These are phyloP conservation scores for Ascochyta lentis DNA, from an alignment of 2,329 filamentous ascomycete species.

Conservation along the genomic window DNA sequence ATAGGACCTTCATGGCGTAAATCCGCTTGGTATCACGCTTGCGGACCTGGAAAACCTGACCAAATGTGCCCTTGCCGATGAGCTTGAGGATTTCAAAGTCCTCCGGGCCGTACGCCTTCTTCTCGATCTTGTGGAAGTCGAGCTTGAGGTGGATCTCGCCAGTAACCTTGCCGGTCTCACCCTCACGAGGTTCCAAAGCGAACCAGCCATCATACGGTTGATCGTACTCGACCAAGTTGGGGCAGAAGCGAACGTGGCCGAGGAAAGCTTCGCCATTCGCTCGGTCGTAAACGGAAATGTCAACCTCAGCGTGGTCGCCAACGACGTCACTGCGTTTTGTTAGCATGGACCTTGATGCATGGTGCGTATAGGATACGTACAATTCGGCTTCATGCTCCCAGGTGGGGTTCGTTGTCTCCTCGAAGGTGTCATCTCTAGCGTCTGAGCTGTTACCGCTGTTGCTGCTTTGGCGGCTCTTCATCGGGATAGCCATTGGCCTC, in stretches of 20 bases:
- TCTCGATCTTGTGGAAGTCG: conserved; percentile 80
- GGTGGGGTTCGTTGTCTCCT: conserved; percentile 79
- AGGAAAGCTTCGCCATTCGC: conserved; percentile 86
- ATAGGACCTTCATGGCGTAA: conserved; percentile 99
- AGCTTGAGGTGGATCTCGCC: conserved; percentile 91
- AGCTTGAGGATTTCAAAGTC: conserved; percentile 96
- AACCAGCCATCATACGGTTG: conserved; percentile 85
- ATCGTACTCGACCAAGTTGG: conserved; percentile 71
- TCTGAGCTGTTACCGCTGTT: conserved; percentile 80
- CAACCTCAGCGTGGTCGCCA: conserved; percentile 86
- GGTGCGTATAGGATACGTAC: conserved; percentile 64
- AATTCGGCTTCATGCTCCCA: conserved; percentile 97
- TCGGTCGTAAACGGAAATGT: conserved; percentile 92
- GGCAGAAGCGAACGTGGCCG: conserved; percentile 85
- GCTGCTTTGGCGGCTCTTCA: conserved; percentile 96
- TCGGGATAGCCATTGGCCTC: conserved; percentile 90
- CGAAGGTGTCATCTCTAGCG: conserved; percentile 60
- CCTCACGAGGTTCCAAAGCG: conserved; percentile 77
- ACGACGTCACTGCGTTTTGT: conserved; percentile 78
- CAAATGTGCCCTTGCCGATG: conserved; percentile 97
- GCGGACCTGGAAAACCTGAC: conserved; percentile 96
- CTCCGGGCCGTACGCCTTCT: conserved; percentile 89
- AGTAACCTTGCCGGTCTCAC: conserved; percentile 75
- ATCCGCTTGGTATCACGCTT: conserved; percentile 97
- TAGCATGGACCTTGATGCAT: conserved; percentile 19